phyloP scores from a whole-genome alignment of 2,329 filamentous ascomycete genomes.

The Xenoacremonium recifei region DNA sequence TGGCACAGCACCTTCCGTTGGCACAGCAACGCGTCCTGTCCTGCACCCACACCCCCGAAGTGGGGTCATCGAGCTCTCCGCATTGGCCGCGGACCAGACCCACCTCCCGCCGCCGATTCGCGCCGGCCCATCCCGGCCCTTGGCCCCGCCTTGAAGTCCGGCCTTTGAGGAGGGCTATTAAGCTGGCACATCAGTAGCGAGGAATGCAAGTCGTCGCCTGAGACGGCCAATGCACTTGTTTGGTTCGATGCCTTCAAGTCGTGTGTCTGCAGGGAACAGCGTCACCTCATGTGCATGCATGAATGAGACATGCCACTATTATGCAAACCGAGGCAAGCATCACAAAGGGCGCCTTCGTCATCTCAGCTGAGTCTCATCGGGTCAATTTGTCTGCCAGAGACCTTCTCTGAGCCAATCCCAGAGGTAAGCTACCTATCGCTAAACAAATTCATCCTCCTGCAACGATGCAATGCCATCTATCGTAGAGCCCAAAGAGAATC shows the following conservation, averaged over 20 bases:
- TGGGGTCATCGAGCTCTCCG: not conserved
- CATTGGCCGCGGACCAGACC: not conserved
- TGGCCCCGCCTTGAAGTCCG: not conserved
- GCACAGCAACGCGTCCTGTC: conserved; percentile 23
- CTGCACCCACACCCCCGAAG: conserved; percentile 6
- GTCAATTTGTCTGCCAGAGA: conserved; percentile 11
- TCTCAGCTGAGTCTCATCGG: too few relatives aligned
- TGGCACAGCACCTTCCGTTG: conserved; percentile 15
- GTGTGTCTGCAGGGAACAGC: too few relatives aligned
- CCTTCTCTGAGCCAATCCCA: conserved; percentile 2
- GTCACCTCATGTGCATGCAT: too few relatives aligned
- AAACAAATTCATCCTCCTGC: not conserved
- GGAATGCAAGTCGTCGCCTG: too few relatives aligned
- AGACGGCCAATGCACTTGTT: too few relatives aligned
- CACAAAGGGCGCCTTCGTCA: too few relatives aligned
- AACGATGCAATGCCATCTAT: conserved; percentile 9
- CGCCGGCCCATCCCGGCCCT: conserved; percentile 4
- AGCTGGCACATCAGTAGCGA: not conserved
- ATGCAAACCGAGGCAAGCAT: too few relatives aligned
- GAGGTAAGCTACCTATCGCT: not conserved
- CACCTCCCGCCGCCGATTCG: conserved; percentile 1
- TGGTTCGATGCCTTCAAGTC: too few relatives aligned
- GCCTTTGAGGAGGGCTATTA: not conserved
- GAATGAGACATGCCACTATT: too few relatives aligned
- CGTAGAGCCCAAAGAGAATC: too few relatives aligned